phyloP scores from a whole-genome alignment of 192 early-diverging fungal species.

The Linnemannia exigua region DNA sequence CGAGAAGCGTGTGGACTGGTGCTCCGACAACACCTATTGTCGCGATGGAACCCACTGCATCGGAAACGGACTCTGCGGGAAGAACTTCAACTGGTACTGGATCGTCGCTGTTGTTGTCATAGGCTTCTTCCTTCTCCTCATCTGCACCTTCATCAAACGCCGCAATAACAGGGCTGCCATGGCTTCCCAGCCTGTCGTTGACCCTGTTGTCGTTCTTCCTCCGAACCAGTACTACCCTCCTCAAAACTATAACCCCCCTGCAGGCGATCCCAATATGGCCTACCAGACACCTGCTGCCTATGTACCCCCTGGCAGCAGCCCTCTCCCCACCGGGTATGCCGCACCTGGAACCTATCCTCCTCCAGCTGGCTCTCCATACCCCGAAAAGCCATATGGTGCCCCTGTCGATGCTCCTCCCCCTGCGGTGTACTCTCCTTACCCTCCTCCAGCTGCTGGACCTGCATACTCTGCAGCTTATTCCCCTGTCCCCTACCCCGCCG shows the following conservation, averaged over 20 bases:
- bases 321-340: background rate
- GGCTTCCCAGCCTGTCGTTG: conserved; percentile 11
- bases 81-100: conserved; percentile 44
- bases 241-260: conserved; percentile 30
- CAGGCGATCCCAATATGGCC: conserved; percentile 50
- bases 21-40: conserved; percentile 17
- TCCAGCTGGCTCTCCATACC: background rate
- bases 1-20: conserved; percentile 32
- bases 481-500: background rate
- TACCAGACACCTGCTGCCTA: conserved; percentile 33
- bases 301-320: conserved; percentile 9
- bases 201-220: background rate
- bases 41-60: conserved; percentile 27
- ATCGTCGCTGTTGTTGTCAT: conserved; percentile 26
- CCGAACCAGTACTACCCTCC: conserved; percentile 18
- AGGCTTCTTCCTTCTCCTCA: conserved; percentile 8
- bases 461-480: conserved; percentile 1
- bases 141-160: conserved; percentile 10
- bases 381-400: conserved; percentile 17
- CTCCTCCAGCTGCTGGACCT: background rate
- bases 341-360: conserved; percentile 17
- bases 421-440: conserved; percentile 31
- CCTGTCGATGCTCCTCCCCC: conserved; percentile 18
- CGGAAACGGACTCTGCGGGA: conserved; percentile 5
- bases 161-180: conserved; percentile 7